Conservation (phyloP, 306 rosid genomes). For the Aeschynomene evenia region DNA sequence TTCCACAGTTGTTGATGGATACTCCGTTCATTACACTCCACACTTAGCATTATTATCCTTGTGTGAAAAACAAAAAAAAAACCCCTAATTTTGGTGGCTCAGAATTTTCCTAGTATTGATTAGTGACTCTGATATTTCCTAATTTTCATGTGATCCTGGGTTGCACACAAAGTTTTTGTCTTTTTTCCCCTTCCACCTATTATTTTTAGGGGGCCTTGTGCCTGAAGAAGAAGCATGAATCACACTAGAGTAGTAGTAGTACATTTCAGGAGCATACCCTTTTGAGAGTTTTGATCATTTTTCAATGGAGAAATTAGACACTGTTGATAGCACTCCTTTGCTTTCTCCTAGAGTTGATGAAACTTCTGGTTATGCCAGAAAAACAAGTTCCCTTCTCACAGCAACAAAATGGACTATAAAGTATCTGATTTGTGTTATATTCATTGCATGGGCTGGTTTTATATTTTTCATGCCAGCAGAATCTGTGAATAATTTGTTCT, state of each 20-base stretch:
- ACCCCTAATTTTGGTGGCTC: slow-evolving; percentile 35
- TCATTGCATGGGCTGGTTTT: slow-evolving; percentile 54
- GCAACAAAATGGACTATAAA: slow-evolving; percentile 55
- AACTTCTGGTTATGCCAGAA: slow-evolving; percentile 32
- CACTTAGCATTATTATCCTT: background rate
- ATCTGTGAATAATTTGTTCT: slow-evolving; percentile 17
- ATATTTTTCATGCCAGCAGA: slow-evolving; percentile 54
- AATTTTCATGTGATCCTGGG: slow-evolving; percentile 25
- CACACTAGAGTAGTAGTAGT: background rate
- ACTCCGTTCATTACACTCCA: background rate
- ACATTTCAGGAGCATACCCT: background rate
- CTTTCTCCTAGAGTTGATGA: slow-evolving; percentile 38
- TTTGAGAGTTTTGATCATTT: background rate
- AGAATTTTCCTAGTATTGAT: background rate
- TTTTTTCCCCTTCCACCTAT: background rate
- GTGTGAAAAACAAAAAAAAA: no score
- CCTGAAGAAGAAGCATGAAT: background rate
- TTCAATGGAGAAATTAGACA: slow-evolving; percentile 51
- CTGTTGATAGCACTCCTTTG: slow-evolving; percentile 46
- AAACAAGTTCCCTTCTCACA: slow-evolving; percentile 29
- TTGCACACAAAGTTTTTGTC: slow-evolving; percentile 40
- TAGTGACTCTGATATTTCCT: background rate
- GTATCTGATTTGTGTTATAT: slow-evolving; percentile 47
- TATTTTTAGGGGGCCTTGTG: slow-evolving; percentile 11
- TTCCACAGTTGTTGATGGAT: background rate